Percentiles rank a stretch among this genome's conserved stretches.
These are phyloP conservation scores for Kuraishia piskuri DNA, from an alignment of 805 yeast genomes.

Conservation along the genomic window DNA sequence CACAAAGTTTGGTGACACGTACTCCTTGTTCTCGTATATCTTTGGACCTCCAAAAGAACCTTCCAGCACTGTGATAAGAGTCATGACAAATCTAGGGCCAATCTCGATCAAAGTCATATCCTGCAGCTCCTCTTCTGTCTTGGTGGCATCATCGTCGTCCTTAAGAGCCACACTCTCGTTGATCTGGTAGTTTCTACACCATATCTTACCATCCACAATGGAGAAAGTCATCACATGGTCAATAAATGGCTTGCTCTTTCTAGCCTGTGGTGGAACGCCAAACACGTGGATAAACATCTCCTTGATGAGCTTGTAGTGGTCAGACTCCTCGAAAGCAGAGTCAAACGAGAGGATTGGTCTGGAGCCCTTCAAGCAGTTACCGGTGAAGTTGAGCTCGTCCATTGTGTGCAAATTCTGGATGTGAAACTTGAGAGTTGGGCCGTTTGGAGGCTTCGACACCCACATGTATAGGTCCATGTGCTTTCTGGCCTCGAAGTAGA, in stretches of 20 bases:
- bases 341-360: slow-evolving; percentile 92
- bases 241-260: slow-evolving; percentile 88
- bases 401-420: slow-evolving; percentile 92
- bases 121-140: slow-evolving; percentile 26
- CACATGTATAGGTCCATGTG: slow-evolving; percentile 92
- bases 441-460: slow-evolving; percentile 95
- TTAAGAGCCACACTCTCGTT: slow-evolving; percentile 52
- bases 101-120: slow-evolving; percentile 83
- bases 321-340: slow-evolving; percentile 56
- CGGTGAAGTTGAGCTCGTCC: slow-evolving; percentile 93
- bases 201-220: slow-evolving; percentile 85
- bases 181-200: slow-evolving; percentile 95
- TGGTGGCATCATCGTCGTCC: slow-evolving; percentile 27
- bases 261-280: slow-evolving; percentile 92
- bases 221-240: slow-evolving; percentile 94
- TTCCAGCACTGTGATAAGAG: slow-evolving; percentile 83
- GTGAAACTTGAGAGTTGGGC: slow-evolving; percentile 92
- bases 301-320: slow-evolving; percentile 69
- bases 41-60: slow-evolving; percentile 98
- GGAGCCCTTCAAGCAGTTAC: slow-evolving; percentile 92
- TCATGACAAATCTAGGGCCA: slow-evolving; percentile 93
- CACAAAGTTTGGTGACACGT: slow-evolving; percentile 90
- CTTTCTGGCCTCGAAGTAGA: slow-evolving; percentile 93
- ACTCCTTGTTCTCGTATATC: slow-evolving; percentile 93
- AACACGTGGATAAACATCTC: slow-evolving; percentile 76